Conservation (phyloP, 352 stramenopile species). For the Pythium plurisporium region DNA sequence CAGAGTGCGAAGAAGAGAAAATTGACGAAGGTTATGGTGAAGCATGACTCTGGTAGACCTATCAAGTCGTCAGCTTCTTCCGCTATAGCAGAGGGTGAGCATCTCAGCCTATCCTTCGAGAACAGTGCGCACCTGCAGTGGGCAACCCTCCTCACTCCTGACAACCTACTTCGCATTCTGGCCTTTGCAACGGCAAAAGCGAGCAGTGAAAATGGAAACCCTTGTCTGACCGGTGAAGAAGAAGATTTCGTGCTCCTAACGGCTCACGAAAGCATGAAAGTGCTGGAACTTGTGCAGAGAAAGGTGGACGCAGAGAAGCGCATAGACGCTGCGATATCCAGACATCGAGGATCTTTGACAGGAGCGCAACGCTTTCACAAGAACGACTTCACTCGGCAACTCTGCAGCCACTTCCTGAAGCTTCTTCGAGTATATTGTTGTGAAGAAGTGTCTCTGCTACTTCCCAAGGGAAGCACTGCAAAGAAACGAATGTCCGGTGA, state of each 20-base stretch:
- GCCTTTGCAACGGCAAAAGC: neutral
- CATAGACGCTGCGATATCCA: neutral
- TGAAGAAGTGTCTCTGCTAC: conserved; percentile 10
- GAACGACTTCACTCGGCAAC: conserved; percentile 14
- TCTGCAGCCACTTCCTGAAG: conserved; percentile 5
- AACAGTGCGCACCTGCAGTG: conserved; percentile 6
- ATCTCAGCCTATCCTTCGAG: conserved; percentile 2
- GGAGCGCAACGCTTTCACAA: conserved; percentile 6
- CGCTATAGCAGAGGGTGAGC: neutral
- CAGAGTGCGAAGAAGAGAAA: conserved; percentile 16
- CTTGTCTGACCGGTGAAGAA: conserved; percentile 4
- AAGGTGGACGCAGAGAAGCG: conserved; percentile 13
- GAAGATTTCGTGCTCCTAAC: conserved; percentile 15
- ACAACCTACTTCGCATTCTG: conserved; percentile 12
- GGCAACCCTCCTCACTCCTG: conserved; percentile 13
- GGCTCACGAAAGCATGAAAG: conserved; percentile 21
- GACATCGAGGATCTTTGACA: conserved; percentile 11
- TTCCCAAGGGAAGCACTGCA: neutral
- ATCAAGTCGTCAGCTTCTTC: neutral
- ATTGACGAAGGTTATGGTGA: neutral
- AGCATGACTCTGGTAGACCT: neutral
- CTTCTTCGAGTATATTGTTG: conserved; percentile 6
- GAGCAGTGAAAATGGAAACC: neutral
- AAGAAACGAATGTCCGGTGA: neutral
- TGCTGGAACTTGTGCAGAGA: conserved; percentile 27